These are phyloP conservation scores for Cutaneotrichosporon sp. DNA, from an alignment of 1,284 basidiomycete species.

Conservation along the genomic window DNA sequence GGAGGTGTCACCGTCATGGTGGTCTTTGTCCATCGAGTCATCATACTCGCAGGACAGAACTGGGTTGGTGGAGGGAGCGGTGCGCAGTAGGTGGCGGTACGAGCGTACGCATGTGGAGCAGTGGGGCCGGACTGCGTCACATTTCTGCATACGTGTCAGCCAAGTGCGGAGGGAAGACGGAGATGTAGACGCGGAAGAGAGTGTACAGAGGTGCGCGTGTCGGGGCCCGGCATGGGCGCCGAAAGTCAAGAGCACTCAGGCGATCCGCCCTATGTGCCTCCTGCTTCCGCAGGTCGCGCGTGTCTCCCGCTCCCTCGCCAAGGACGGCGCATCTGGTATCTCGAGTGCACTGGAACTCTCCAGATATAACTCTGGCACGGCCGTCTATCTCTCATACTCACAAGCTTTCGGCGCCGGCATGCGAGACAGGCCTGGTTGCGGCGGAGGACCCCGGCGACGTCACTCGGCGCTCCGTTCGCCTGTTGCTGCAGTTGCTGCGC, in stretches of 20 bases:
- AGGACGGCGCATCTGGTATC: no score
- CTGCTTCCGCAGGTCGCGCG: not conserved
- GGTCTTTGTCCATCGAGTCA: constrained; percentile 31
- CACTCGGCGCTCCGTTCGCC: constrained; percentile 17
- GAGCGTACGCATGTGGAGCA: constrained; percentile 52
- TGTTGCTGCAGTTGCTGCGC: constrained; percentile 2
- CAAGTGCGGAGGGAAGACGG: not conserved
- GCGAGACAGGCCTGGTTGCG: constrained; percentile 37
- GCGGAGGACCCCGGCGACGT: constrained; percentile 31
- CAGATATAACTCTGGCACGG: not conserved
- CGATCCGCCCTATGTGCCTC: not conserved
- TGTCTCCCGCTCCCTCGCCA: not conserved
- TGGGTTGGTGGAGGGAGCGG: constrained; percentile 41
- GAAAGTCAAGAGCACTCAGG: not conserved
- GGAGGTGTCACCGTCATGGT: constrained; percentile 10
- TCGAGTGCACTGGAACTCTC: no score
- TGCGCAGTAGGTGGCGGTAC: constrained; percentile 45
- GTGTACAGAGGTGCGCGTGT: not conserved
- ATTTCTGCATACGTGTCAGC: constrained; percentile 38
- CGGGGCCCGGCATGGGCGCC: not conserved
- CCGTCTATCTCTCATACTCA: constrained; percentile 3
- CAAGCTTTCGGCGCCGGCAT: constrained; percentile 34
- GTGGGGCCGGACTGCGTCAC: constrained; percentile 49
- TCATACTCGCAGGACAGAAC: constrained; percentile 49
- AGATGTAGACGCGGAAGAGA: not conserved